Base-by-base conservation (phyloP, 441 rosid species). In the Omphalea diandra region DNA sequence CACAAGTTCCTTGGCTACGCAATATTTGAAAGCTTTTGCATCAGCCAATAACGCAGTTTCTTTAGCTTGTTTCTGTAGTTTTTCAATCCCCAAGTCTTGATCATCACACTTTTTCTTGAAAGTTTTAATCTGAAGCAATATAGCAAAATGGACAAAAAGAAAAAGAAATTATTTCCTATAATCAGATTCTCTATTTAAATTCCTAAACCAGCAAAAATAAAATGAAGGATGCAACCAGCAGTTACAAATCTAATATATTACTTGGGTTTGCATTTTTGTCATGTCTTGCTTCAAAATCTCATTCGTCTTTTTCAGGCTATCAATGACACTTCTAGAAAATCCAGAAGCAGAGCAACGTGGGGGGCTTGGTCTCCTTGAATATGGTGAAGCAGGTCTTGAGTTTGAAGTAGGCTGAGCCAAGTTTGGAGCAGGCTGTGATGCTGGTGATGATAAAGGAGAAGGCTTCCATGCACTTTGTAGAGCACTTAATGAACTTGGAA, bases 261-360 rank as follows among this genome's bases (percentile, higher is more conserved):
- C 97, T 77, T 94, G 93, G 75, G 78, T 87, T 73, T 88, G 90
- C 57, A 89, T 8, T 79, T 88, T 94, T 29, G 83, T 53, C 77
- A 89, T 81, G 73, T 91, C 98, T 73, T 87, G 91, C 77, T 87
- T 91, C 83, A 91, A 73, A 61, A 76, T 79, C 22, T 88, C 98
- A 38, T 94, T 94, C 61, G 95, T 87, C 77, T 87, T 94, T 77
- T 82, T 91, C 4, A 94, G 89, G 81, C 98, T 91, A 72, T 91
- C 97, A 38, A 94, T 77, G 43, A 94, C 82, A 24, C 84, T 80
- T 75, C 91, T 88, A 0, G 98, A 89, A 75, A 94, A 89, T 67
- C 89, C 86, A 15, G 88, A 74, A 31, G 76, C 67, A 1, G 78
- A 53, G 67, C 85, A 44, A 2, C 87, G 91, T 6, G 98, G 87